Base-by-base conservation (phyloP, 306 rosid species). In the Psophocarpus tetragonolobus region DNA sequence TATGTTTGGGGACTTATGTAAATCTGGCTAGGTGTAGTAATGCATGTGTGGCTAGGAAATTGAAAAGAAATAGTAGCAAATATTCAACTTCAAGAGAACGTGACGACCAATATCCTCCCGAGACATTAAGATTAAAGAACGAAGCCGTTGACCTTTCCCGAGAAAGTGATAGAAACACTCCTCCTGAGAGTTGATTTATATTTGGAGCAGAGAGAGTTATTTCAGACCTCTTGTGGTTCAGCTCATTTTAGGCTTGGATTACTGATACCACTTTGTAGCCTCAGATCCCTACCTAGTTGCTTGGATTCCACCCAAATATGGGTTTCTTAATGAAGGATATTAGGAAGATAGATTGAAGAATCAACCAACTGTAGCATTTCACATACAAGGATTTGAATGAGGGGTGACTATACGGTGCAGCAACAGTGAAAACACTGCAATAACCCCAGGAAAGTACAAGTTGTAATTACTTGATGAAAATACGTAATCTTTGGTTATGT, bases 101-200 rank as follows among this genome's bases (percentile, higher is more conserved):
- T 36, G 41, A 20, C 50, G 60, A 58, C 42, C n/a, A n/a, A n/a
- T n/a, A n/a, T 41, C 21, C 51, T 51, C 74, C 54, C 12, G 14
- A 62, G 74, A 30, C 63, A 53, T 56, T 65, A 35, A 45, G 69
- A 82, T 36, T 15, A 29, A 45, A 14, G 61, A 69, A 51, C 51
- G 26, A 71, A 30, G 60, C 11, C 7, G 10, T 47, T 82, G 82
- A 8, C 42, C 2, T 14, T 42, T 56, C 38, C 38, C 10, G 53
- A 54, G 73, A 71, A 78, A 66, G 73, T 63, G 79, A 53, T 41
- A 29, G 21, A 62, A 53, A 66, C 24, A 63, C 68, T 68, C 32
- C 2, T 70, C 70, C 54, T n/a, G n/a, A 29, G 27, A 23, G 30
- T 38, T 64, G 36, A 38, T 51, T 50, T 71, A 69, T 9, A 54